Percentiles rank a stretch among this genome's conserved stretches.
Evolutionary conservation across 139 green algal species (phyloP).

Genomic region (Haematococcus lacustris): DNA sequence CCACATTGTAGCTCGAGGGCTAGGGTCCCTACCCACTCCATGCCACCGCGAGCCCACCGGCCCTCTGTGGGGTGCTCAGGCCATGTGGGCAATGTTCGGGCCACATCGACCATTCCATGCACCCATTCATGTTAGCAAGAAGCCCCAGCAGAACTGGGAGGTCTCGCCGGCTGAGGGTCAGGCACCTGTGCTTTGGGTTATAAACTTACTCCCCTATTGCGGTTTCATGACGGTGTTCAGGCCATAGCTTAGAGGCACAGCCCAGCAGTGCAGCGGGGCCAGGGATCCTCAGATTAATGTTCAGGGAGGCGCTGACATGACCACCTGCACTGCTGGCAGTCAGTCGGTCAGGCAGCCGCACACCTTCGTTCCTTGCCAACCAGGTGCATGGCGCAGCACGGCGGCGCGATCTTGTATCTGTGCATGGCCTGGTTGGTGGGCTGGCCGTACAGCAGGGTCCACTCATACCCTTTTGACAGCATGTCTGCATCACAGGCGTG

Average conservation of each 20-base stretch:
- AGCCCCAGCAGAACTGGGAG: too few species aligned
- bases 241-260: too few species aligned
- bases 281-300: not conserved
- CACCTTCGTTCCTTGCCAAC: not conserved
- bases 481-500: constrained; percentile 22
- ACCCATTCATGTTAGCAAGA: not conserved
- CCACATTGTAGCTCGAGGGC: not conserved
- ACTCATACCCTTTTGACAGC: constrained; percentile 33
- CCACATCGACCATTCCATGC: not conserved
- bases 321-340: not conserved
- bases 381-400: constrained; percentile 13
- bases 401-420: constrained; percentile 34
- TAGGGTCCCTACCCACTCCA: not conserved
- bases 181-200: not conserved
- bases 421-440: constrained; percentile 37
- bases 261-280: too few species aligned
- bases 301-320: not conserved
- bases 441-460: constrained; percentile 34
- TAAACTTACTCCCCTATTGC: not conserved
- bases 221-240: not conserved
- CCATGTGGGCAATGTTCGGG: not conserved
- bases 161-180: not conserved
- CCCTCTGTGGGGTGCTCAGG: not conserved
- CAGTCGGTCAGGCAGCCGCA: not conserved
- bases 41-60: not conserved